A percentile compares a stretch with the other conserved stretches of the same genome.
Conservation (phyloP, 345 rosid species). For the Hibiscus trionum region DNA sequence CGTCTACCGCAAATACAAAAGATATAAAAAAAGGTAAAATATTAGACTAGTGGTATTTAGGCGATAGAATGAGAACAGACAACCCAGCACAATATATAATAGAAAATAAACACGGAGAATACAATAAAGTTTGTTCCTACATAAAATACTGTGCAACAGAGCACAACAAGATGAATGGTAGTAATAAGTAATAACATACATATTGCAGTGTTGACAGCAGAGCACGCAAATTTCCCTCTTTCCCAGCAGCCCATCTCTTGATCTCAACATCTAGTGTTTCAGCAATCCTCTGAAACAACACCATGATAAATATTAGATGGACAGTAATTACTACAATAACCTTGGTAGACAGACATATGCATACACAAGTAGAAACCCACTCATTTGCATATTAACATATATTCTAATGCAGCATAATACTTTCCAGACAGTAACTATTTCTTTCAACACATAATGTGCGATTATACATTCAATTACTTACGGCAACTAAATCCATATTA, state of each 20-base stretch:
- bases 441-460: background rate
- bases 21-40: background rate
- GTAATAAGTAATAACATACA: slow-evolving; percentile 33
- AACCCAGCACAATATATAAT: background rate
- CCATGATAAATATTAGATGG: slow-evolving; percentile 14
- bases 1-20: background rate
- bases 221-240: slow-evolving; percentile 92
- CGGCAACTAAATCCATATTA: background rate
- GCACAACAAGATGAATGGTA: background rate
- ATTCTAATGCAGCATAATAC: background rate
- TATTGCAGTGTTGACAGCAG: slow-evolving; percentile 89
- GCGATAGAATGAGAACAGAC: background rate
- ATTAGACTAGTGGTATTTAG: background rate
- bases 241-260: slow-evolving; percentile 95
- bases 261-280: slow-evolving; percentile 83
- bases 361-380: background rate
- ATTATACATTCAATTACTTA: background rate
- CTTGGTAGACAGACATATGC: no score
- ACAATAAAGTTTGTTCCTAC: background rate
- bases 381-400: background rate
- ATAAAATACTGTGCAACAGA: background rate
- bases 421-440: background rate
- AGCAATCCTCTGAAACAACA: slow-evolving; percentile 58
- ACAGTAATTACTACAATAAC: background rate
- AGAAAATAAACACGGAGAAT: background rate